These are phyloP conservation scores for Candida multigemmis DNA, from an alignment of 805 yeast species.

Conservation along the genomic window DNA sequence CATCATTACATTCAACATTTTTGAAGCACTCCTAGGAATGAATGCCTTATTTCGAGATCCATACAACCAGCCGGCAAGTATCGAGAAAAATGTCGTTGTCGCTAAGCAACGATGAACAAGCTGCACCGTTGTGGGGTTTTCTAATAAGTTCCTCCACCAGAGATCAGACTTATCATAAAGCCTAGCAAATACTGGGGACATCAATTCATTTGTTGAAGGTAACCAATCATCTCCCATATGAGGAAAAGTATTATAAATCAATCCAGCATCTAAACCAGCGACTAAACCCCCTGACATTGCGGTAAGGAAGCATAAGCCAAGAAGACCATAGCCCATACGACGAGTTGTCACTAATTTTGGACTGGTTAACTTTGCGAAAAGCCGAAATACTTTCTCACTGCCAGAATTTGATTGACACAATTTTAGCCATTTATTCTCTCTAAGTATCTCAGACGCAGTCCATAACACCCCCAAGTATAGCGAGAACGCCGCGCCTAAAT, in stretches of 20 bases:
- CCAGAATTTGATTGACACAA: slow-evolving; percentile 37
- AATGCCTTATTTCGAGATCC: slow-evolving; percentile 44
- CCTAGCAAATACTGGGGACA: slow-evolving; percentile 67
- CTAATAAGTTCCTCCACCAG: slow-evolving; percentile 87
- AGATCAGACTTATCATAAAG: slow-evolving; percentile 60
- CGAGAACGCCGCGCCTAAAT: slow-evolving; percentile 84
- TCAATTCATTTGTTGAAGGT: slow-evolving; percentile 71
- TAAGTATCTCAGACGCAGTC: slow-evolving; percentile 78
- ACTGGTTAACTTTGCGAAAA: slow-evolving; percentile 51
- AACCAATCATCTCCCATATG: slow-evolving; percentile 83
- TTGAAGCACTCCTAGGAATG: slow-evolving; percentile 49
- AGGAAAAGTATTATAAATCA: slow-evolving; percentile 93
- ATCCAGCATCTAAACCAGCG: slow-evolving; percentile 96
- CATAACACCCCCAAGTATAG: slow-evolving; percentile 84
- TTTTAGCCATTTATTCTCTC: slow-evolving; percentile 60
- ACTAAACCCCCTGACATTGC: slow-evolving; percentile 98
- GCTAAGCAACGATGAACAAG: slow-evolving; percentile 84
- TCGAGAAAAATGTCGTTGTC: slow-evolving; percentile 63
- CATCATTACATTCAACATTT: slow-evolving; percentile 57
- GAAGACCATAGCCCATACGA: slow-evolving; percentile 43
- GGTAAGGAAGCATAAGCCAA: slow-evolving; percentile 70
- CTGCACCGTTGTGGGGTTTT: slow-evolving; percentile 95
- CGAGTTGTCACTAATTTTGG: slow-evolving; percentile 54
- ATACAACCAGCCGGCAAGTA: slow-evolving; percentile 64
- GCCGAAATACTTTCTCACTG: slow-evolving; percentile 30